phyloP scores from a whole-genome alignment of 2,329 filamentous ascomycete species.

The Eutypa lata region DNA sequence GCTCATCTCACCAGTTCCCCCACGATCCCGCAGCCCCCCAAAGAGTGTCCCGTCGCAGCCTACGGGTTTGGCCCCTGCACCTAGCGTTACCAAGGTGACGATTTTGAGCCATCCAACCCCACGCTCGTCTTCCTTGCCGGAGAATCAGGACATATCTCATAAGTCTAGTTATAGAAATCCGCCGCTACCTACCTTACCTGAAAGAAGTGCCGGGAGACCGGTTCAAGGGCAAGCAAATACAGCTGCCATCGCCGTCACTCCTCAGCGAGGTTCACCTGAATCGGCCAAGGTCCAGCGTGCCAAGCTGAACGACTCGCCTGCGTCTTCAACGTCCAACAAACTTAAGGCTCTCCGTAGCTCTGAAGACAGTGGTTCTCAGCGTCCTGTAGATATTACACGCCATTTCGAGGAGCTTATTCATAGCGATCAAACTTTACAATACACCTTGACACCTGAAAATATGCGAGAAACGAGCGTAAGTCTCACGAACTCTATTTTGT shows the following conservation, averaged over 20 bases:
- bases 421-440: constrained; percentile 79
- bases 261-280: constrained; percentile 21
- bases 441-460: constrained; percentile 74
- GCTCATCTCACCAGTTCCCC: constrained; percentile 8
- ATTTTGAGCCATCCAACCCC: constrained; percentile 11
- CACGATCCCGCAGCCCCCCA: constrained; percentile 17
- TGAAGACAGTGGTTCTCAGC: constrained; percentile 50
- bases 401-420: constrained; percentile 79
- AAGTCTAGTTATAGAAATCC: constrained; percentile 19
- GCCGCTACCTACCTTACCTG: constrained; percentile 27
- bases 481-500: constrained; percentile 11
- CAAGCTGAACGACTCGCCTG: constrained; percentile 48
- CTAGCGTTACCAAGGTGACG: constrained; percentile 15
- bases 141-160: constrained; percentile 20
- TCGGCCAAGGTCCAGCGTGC: constrained; percentile 30
- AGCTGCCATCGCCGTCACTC: constrained; percentile 5
- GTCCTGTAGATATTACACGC: constrained; percentile 57
- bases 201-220: constrained; percentile 25
- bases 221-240: constrained; percentile 14
- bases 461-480: constrained; percentile 74
- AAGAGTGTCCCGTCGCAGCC: constrained; percentile 12
- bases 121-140: constrained; percentile 5
- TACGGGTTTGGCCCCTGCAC: constrained; percentile 10
- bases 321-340: constrained; percentile 47
- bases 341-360: constrained; percentile 54